phyloP scores from a whole-genome alignment of 1,284 basidiomycete species.

The Rhodotorula mucilaginosa region DNA sequence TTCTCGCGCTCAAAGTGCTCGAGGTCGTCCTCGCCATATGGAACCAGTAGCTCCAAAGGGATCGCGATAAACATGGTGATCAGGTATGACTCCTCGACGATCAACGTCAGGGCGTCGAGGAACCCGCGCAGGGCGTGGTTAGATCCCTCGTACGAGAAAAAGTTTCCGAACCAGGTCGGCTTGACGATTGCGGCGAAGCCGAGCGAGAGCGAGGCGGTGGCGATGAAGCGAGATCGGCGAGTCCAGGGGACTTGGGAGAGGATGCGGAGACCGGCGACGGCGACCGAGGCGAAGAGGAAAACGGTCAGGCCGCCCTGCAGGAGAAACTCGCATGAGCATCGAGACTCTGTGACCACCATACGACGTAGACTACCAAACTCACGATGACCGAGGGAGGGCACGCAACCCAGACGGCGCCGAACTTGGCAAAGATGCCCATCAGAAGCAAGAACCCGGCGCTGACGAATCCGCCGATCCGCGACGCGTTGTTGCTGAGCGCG shows the following conservation, averaged over 20 bases:
- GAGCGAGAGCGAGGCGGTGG: constrained; percentile 14
- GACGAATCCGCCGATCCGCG: constrained; percentile 12
- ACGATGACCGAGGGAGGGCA: constrained; percentile 42
- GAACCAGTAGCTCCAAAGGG: constrained; percentile 13
- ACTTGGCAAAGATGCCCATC: constrained; percentile 43
- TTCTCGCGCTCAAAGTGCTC: background rate
- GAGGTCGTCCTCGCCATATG: constrained; percentile 18
- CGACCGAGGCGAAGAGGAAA: constrained; percentile 46
- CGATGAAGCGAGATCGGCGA: constrained; percentile 18
- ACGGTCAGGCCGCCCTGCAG: constrained; percentile 40
- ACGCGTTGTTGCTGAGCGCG: constrained; percentile 39
- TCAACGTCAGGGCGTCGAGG: constrained; percentile 15
- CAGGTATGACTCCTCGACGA: constrained; percentile 17
- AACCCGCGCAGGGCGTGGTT: constrained; percentile 19
- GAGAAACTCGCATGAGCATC: no score
- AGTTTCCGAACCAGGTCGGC: constrained; percentile 17
- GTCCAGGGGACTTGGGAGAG: constrained; percentile 41
- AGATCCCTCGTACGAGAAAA: constrained; percentile 6
- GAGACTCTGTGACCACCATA: no score
- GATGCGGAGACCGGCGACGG: constrained; percentile 43
- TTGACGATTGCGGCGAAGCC: constrained; percentile 7
- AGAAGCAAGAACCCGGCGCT: constrained; percentile 11
- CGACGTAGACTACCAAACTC: no score
- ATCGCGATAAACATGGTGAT: constrained; percentile 12
- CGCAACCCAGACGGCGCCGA: constrained; percentile 42